Evolutionary conservation across 805 yeast genomes (phyloP).

Genomic region (Zygoascus bituminiphila): DNA sequence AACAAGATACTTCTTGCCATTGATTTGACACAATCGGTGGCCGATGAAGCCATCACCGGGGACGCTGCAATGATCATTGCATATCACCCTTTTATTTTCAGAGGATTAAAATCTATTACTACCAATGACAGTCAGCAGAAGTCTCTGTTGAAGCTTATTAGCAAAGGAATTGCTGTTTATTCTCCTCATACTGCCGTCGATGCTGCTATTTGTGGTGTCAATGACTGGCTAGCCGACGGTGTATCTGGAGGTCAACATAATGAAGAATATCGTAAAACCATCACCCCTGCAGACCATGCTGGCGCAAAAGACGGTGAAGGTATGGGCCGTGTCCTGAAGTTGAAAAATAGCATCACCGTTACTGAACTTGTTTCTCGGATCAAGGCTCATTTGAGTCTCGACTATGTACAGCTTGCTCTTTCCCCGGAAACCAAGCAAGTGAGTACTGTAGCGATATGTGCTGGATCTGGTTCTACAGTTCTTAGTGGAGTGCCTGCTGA

Average conservation of each 20-base stretch:
- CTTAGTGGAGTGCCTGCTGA: constrained; percentile 53
- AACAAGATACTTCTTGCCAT: constrained; percentile 55
- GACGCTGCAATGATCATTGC: constrained; percentile 61
- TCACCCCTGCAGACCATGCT: constrained; percentile 36
- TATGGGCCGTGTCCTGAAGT: constrained; percentile 64
- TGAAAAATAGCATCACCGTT: constrained; percentile 39
- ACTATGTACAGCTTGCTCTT: constrained; percentile 56
- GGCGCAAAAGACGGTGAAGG: constrained; percentile 49
- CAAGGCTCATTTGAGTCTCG: constrained; percentile 46
- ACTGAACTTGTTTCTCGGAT: constrained; percentile 39
- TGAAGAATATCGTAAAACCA: constrained; percentile 28
- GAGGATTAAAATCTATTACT: constrained; percentile 70
- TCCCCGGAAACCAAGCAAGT: constrained; percentile 26
- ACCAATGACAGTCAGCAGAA: constrained; percentile 72
- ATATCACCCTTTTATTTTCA: constrained; percentile 86
- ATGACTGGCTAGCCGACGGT: constrained; percentile 78
- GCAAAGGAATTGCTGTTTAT: constrained; percentile 78
- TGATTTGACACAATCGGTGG: constrained; percentile 77
- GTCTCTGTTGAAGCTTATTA: constrained; percentile 63
- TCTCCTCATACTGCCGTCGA: constrained; percentile 96
- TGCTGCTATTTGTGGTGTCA: constrained; percentile 87
- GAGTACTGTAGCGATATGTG: constrained; percentile 70
- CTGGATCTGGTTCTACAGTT: constrained; percentile 87
- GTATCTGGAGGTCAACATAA: constrained; percentile 31
- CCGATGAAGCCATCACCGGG: constrained; percentile 66